Percentiles rank a stretch among this genome's conserved stretches.
Evolutionary conservation across 2,329 filamentous ascomycete genomes (phyloP).

Genomic region (Pyrenophora graminea): DNA sequence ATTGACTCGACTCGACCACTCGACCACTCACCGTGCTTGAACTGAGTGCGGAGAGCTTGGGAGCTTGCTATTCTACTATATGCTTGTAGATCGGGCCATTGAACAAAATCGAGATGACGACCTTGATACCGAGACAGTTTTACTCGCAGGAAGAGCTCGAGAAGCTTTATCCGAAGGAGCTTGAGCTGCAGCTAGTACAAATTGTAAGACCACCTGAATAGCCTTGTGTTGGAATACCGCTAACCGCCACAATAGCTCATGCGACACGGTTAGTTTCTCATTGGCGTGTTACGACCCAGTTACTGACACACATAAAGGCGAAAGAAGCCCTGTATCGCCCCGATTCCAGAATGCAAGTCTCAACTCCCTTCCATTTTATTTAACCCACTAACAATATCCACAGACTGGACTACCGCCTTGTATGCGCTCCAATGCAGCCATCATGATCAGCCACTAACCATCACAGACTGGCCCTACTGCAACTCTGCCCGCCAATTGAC

Average conservation of each 20-base stretch:
- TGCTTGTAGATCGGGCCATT: not conserved
- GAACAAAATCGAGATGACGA: slow-evolving; percentile 66
- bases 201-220: slow-evolving; percentile 56
- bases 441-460: slow-evolving; percentile 4
- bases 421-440: slow-evolving; percentile 17
- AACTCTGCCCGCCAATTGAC: slow-evolving; percentile 72
- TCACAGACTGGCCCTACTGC: slow-evolving; percentile 85
- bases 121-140: slow-evolving; percentile 70
- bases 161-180: slow-evolving; percentile 75
- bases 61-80: not conserved
- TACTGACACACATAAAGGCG: slow-evolving; percentile 50
- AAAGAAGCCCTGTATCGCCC: slow-evolving; percentile 82
- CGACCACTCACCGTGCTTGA: not conserved
- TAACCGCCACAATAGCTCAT: slow-evolving; percentile 36
- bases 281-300: not conserved
- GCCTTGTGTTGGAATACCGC: not conserved
- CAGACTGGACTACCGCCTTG: slow-evolving; percentile 43
- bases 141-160: slow-evolving; percentile 82
- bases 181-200: slow-evolving; percentile 89
- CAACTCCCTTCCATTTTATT: not conserved
- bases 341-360: slow-evolving; percentile 77
- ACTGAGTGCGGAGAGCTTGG: not conserved
- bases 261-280: slow-evolving; percentile 43
- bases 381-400: not conserved
- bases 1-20: not conserved